Conservation (phyloP, 805 yeast species). For the Clavispora santaluciae region DNA sequence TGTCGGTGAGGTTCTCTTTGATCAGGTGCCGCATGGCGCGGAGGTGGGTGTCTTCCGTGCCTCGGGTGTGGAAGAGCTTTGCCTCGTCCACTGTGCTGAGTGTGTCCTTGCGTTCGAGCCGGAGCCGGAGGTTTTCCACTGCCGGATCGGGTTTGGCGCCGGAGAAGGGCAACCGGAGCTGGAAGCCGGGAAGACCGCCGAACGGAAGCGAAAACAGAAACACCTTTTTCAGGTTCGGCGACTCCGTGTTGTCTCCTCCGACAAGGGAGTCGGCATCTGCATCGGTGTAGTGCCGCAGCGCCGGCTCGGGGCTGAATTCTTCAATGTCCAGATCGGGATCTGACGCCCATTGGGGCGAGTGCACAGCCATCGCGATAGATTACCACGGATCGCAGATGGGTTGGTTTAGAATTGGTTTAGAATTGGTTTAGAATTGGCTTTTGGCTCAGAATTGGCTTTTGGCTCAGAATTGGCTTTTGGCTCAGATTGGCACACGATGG, state of each 20-base stretch:
- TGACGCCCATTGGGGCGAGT: neutral
- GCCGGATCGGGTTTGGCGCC: slow-evolving; percentile 13
- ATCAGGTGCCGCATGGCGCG: slow-evolving; percentile 67
- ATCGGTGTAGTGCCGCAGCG: slow-evolving; percentile 12
- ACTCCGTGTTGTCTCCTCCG: slow-evolving; percentile 39
- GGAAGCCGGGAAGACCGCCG: slow-evolving; percentile 34
- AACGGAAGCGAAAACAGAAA: slow-evolving; percentile 59
- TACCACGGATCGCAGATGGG: too few species aligned
- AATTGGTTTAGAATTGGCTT: too few species aligned
- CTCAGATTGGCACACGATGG: too few species aligned
- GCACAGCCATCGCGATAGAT: neutral
- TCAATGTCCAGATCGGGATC: neutral
- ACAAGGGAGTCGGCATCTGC: slow-evolving; percentile 44
- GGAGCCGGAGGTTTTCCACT: slow-evolving; percentile 30
- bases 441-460: too few species aligned
- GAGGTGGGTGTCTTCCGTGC: slow-evolving; percentile 61
- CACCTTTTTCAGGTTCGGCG: slow-evolving; percentile 33
- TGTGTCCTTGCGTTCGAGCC: slow-evolving; percentile 50
- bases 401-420: too few species aligned
- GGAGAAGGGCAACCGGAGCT: slow-evolving; percentile 20
- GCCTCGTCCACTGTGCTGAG: slow-evolving; percentile 64
- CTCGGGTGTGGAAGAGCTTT: slow-evolving; percentile 48
- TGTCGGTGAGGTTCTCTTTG: slow-evolving; percentile 42
- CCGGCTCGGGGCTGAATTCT: neutral
- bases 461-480: too few species aligned